Base-by-base conservation (phyloP, 2,329 filamentous ascomycete genomes). In the Pseudogymnoascus sp. region DNA sequence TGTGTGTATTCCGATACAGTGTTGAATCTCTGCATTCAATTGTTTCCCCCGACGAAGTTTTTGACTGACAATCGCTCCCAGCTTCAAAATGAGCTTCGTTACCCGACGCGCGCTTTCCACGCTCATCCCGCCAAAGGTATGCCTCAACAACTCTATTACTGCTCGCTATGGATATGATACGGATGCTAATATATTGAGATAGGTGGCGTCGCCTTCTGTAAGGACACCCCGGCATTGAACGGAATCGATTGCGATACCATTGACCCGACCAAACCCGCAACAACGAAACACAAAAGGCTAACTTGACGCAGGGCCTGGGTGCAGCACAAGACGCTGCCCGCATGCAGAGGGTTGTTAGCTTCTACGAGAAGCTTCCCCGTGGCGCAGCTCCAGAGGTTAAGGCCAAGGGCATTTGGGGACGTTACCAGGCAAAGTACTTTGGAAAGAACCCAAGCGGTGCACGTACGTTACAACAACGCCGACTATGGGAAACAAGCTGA, bases 361-460 rank as follows among this genome's bases (percentile, higher is more conserved):
- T 99, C 86, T 99, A 99, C 86, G 91, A 96, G 83, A 96, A 93
- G 80, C 91, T 99, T 65, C 95, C 96, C 75, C 91, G 93, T 75
- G 96, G 95, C 72, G 79, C 90, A 71, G 93, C 93, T 73, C 93
- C 95, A 73, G 87, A 91, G 78, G 78, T 86, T 71, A 87, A 96
- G 84, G 79, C 89, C 69, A 90, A 86, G 74, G 93, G 95, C 71
- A 81, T 96, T 66, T 80, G 96, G 73, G 90, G 88, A 74, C 86
- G 91, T 79, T 99, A 99, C 84, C 90, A 95, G 78, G 85, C 84
- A 71, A 86, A 85, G 78, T 93, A 99, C 86, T 96, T 99, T 76
- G 93, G 93, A 81, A 93, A 96, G 84, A 97, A 97, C 77, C 79
- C 90, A 68, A 90, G 90, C 67, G 88, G 80, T 72, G 89, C 87